Base-by-base conservation (phyloP, 1,139 yeast genomes). In the Protomyces gravidus region DNA sequence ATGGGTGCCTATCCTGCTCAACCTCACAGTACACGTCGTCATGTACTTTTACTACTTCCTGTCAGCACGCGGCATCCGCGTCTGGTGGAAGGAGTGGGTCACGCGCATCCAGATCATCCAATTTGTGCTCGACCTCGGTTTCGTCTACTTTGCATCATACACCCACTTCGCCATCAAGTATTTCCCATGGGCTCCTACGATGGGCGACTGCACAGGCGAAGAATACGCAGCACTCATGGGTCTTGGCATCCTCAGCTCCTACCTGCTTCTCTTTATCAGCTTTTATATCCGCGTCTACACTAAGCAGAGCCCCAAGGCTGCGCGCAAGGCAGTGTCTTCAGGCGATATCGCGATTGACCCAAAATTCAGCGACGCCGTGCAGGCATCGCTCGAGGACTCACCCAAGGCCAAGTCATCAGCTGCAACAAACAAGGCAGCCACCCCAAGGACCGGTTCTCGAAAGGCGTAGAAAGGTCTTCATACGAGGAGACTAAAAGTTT, bases 51-150 rank as follows among this genome's bases (percentile, higher is more conserved):
- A 92, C 81, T 92, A 92, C 79, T 90, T 89, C 81, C 79, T 92
- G 69, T 81, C 92, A 67, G 89, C 97, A 17, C 82, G 96, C 73
- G 96, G 96, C 63, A 87, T 90, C 71, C 84, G 92, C 68, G 97
- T 92, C 62, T 90, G 97, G 97, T 92, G 98, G 98, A 92, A 92
- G 76, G 96, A 90, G 76, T 92, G 97, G 97, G 97, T 92, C 68
- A 92, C 98, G 57, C 82, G 96, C 67, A 84, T 88, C 80, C 98
- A 92, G 78, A 92, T 92, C 75, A 81, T 87, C 69, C 98, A 92
- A 77, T 92, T 92, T 70, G 78, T 92, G 69, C 80, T 92, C 69
- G 98, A 92, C 73, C 81, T 92, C 71, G 82, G 80, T 50, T 89
- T 89, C 71, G 95, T 90, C 66, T 90, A 89, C 78, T 88, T 87